Evolutionary conservation across 352 stramenopile genomes (phyloP).

Genomic region (Phytopythium vexans): DNA sequence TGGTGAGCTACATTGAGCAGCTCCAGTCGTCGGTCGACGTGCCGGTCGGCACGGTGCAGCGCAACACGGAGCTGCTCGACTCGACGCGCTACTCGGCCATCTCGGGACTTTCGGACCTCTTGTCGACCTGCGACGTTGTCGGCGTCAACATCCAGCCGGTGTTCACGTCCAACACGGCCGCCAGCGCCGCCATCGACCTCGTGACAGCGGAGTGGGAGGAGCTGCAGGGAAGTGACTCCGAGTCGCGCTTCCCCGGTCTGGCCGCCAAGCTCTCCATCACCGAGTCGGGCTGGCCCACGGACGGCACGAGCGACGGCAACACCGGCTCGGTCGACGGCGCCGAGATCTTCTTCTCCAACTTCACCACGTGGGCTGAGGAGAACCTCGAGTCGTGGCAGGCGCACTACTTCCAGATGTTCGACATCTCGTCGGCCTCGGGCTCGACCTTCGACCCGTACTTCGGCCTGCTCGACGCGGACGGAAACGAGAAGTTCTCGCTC

Average conservation of each 20-base stretch:
- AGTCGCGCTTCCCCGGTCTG: constrained; percentile 38
- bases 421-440: constrained; percentile 42
- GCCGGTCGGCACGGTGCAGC: constrained; percentile 40
- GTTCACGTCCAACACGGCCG: constrained; percentile 37
- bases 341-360: constrained; percentile 38
- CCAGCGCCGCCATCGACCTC: constrained; percentile 36
- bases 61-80: constrained; percentile 50
- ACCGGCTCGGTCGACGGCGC: constrained; percentile 31
- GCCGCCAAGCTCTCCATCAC: constrained; percentile 48
- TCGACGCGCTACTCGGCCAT: constrained; percentile 28
- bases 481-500: constrained; percentile 37
- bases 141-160: constrained; percentile 75
- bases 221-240: constrained; percentile 26
- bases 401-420: constrained; percentile 68
- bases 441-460: constrained; percentile 48
- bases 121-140: constrained; percentile 48
- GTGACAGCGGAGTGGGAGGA: constrained; percentile 40
- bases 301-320: constrained; percentile 37
- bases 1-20: constrained; percentile 38
- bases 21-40: constrained; percentile 29
- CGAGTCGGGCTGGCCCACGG: constrained; percentile 62
- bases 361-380: constrained; percentile 21
- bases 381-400: constrained; percentile 29
- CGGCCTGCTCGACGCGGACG: constrained; percentile 31
- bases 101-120: constrained; percentile 34